phyloP scores from a whole-genome alignment of 192 early-diverging fungal genomes.

The Umbelopsis sp. region DNA sequence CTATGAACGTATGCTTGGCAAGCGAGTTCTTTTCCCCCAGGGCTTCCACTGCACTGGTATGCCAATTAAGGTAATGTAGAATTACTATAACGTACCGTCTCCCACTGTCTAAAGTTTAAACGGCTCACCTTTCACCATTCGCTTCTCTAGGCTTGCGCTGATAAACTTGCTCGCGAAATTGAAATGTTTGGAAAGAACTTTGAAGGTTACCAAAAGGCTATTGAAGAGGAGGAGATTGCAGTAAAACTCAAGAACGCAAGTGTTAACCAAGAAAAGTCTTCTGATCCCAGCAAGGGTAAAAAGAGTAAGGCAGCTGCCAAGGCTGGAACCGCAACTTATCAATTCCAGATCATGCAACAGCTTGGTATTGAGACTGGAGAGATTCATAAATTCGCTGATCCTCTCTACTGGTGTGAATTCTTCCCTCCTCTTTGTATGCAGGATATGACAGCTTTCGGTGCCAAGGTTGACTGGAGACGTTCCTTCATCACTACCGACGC shows the following conservation, averaged over 20 bases:
- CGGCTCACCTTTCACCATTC: neutral
- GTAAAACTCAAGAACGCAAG: constrained; percentile 42
- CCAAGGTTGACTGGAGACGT: constrained; percentile 94
- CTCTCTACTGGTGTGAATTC: constrained; percentile 90
- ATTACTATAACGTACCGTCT: too few relatives aligned
- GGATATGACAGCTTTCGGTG: constrained; percentile 76
- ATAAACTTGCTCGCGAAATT: constrained; percentile 83
- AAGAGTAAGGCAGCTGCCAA: constrained; percentile 93
- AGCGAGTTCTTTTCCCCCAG: constrained; percentile 89
- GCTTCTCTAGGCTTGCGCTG: constrained; percentile 72
- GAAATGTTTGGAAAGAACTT: constrained; percentile 82
- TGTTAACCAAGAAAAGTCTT: constrained; percentile 42
- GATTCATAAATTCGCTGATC: constrained; percentile 91
- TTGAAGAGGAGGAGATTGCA: constrained; percentile 41
- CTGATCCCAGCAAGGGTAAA: constrained; percentile 63
- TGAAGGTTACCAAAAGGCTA: constrained; percentile 40
- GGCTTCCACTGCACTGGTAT: constrained; percentile 99
- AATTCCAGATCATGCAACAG: constrained; percentile 96
- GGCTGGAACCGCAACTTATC: constrained; percentile 79
- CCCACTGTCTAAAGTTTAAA: too few relatives aligned
- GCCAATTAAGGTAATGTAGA: constrained; percentile 97
- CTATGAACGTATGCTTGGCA: constrained; percentile 93
- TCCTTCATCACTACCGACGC: constrained; percentile 97
- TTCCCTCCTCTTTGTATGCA: constrained; percentile 88
- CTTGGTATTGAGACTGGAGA: constrained; percentile 86